These are phyloP conservation scores for Somion occarium DNA, from an alignment of 1,284 basidiomycete species.

Conservation along the genomic window DNA sequence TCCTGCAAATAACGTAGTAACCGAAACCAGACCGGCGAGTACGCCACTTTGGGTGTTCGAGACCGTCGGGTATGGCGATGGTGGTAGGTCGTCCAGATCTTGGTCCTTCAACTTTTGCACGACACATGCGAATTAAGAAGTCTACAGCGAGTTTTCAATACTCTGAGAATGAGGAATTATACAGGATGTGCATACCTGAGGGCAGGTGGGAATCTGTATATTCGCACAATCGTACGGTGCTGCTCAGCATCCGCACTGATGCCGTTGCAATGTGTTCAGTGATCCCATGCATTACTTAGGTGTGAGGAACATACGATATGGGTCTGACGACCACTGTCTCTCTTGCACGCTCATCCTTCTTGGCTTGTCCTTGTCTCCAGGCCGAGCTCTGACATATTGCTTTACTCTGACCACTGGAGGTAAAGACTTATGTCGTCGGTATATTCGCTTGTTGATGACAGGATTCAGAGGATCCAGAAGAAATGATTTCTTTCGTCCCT, in stretches of 20 bases:
- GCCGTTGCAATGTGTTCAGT: no score
- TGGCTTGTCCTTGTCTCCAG: slow-evolving; percentile 30
- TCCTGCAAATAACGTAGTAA: slow-evolving; percentile 54
- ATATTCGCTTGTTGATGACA: slow-evolving; percentile 41
- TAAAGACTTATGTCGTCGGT: slow-evolving; percentile 50
- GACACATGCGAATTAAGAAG: slow-evolving; percentile 59
- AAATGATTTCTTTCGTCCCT: slow-evolving; percentile 47
- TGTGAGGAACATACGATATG: slow-evolving; percentile 65
- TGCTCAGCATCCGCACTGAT: slow-evolving; percentile 67
- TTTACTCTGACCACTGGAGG: slow-evolving; percentile 34
- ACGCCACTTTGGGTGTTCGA: slow-evolving; percentile 61
- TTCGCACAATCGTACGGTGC: slow-evolving; percentile 53
- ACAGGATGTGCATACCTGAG: slow-evolving; percentile 39
- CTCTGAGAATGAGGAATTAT: slow-evolving; percentile 4
- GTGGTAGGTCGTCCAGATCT: slow-evolving; percentile 12
- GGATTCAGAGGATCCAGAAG: slow-evolving; percentile 49
- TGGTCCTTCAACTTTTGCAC: slow-evolving; percentile 36
- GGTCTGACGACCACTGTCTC: slow-evolving; percentile 63
- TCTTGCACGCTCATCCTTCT: slow-evolving; percentile 60
- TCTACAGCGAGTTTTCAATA: slow-evolving; percentile 34
- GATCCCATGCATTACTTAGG: no score
- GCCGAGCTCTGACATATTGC: slow-evolving; percentile 21
- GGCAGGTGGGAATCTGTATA: slow-evolving; percentile 50
- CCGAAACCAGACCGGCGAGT: slow-evolving; percentile 39
- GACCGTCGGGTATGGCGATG: slow-evolving; percentile 56